Evolutionary conservation across 192 early-diverging fungal genomes (phyloP), one percentile per base, ranked within the genome.

Genomic region (Diversispora epigaea): DNA sequence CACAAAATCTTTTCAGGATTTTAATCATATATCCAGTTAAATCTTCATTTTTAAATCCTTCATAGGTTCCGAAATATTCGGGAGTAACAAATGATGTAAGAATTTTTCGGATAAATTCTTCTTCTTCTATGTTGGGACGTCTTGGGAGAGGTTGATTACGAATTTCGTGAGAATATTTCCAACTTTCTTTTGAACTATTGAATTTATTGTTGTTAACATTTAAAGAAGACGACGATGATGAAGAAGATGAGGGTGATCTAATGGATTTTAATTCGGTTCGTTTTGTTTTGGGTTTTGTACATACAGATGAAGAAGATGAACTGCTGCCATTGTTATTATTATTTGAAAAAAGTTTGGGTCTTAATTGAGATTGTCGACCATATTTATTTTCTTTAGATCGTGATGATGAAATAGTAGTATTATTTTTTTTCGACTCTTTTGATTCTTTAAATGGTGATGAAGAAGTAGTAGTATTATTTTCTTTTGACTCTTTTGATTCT

Each of bases 141-240:
- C 15, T 10, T 19, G 49, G 73, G 19, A 64, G 63, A 22, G 19
- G 21, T 50, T 57, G 49, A 54, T 74, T 74, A 32, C 73, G 58
- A 19, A 74, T 52, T 74, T 74, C 46, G 54, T 74, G 73, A 3
- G 61, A 52, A 65, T 52, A 74, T 19, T 64, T 46, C 73, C 73
- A 74, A 3, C 3, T 22, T 21, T 60, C 21, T 15, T 60, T 44
- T 14, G 39, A 10, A n/a, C 19, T n/a, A 45, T 19, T 3, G 7
- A 12, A 19, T 15, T 45, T 12, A 14, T 9, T 41, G 3, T 11
- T 12, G 22, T 62, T 62, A 62, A 15, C 40, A 32, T 11, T 32
- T 32, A 32, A 32, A 32, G 25, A 32, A 32, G 25, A 32, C 25
- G 25, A 32, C 25, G 25, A 32, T 32, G 25, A 32, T 32, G 25